These are phyloP conservation scores for Lyophyllum semitale DNA, from an alignment of 768 basidiomycete species.

Conservation along the genomic window DNA sequence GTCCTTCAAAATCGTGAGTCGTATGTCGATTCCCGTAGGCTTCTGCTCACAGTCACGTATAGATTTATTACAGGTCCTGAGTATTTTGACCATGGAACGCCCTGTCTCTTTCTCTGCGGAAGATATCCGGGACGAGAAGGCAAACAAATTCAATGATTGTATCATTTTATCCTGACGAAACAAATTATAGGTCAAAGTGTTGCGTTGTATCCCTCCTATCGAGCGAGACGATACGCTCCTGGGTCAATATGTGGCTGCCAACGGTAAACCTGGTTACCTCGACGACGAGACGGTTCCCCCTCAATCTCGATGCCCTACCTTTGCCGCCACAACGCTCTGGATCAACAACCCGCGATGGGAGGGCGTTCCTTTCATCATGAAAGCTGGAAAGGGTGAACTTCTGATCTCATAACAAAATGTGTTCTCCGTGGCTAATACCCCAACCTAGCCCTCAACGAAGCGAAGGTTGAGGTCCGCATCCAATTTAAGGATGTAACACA, in stretches of 20 bases:
- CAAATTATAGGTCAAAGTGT: conserved; percentile 82
- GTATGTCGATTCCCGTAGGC: conserved; percentile 6
- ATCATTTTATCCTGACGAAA: conserved; percentile 1
- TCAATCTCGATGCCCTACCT: conserved; percentile 92
- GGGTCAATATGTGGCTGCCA: conserved; percentile 88
- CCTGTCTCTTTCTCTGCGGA: conserved; percentile 97
- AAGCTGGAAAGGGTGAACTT: conserved; percentile 90
- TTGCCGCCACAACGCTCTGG: conserved; percentile 85
- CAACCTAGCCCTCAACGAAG: conserved; percentile 86
- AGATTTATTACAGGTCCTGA: conserved; percentile 96
- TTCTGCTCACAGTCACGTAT: conserved; percentile 18
- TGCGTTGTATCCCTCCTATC: conserved; percentile 88
- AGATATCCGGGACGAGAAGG: conserved; percentile 99
- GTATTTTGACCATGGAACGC: conserved; percentile 95
- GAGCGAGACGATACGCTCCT: conserved; percentile 78
- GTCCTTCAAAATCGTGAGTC: conserved; percentile 95
- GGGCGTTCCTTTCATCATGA: conserved; percentile 97
- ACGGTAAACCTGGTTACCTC: conserved; percentile 98
- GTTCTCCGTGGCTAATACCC: conserved; percentile 8
- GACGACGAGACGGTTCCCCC: conserved; percentile 96
- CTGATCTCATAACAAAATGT: neutral
- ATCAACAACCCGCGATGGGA: conserved; percentile 98
- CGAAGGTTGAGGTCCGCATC: conserved; percentile 96
- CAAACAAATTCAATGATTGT: conserved; percentile 25
- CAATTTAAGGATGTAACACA: conserved; percentile 98